Base-by-base conservation (phyloP, 306 rosid genomes). In the Alnus rubra region DNA sequence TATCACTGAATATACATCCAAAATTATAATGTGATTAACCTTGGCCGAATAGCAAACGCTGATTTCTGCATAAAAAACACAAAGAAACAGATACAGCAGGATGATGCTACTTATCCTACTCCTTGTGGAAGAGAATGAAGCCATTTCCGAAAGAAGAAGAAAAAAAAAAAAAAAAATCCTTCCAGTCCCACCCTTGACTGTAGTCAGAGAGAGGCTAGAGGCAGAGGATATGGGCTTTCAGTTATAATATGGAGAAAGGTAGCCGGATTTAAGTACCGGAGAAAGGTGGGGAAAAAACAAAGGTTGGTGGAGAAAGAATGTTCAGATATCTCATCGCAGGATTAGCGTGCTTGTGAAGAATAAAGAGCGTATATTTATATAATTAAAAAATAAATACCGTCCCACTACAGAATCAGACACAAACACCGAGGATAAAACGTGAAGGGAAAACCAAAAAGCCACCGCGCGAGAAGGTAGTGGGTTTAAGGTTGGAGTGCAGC, bases 1-100 rank as follows among this genome's bases (percentile, higher is more conserved):
- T 8, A n/a, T 23, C 11, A n/a, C 60, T 58, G 13, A 23, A 23
- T 19, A 58, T 23, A 28, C 64, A 58, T 58, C 33, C 35, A 28
- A 58, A 51, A 12, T 51, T 10, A 4, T 39, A 51, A 4, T 19
- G 76, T 65, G 71, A 78, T 39, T 75, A 78, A 89, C 97, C 97
- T 90, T 90, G 15, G 89, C 16, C 69, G 89, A 80, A 73, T 79
- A 83, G 82, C 87, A 84, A 77, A 75, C 69, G 81, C 83, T 73
- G 7, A 90, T 31, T 48, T 88, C 73, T 54, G 87, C 88, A 76
- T 76, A 59, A 76, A 91, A 80, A 79, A 89, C 82, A 51, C 81
- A 81, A 71, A 91, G 80, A 75, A 82, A 71, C 84, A 89, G 79
- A 52, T 39, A 81, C 78, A 64, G 30, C 15, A 49, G 30, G 51